Conservation (phyloP, 352 stramenopile species). For the Pythium coloratum region DNA sequence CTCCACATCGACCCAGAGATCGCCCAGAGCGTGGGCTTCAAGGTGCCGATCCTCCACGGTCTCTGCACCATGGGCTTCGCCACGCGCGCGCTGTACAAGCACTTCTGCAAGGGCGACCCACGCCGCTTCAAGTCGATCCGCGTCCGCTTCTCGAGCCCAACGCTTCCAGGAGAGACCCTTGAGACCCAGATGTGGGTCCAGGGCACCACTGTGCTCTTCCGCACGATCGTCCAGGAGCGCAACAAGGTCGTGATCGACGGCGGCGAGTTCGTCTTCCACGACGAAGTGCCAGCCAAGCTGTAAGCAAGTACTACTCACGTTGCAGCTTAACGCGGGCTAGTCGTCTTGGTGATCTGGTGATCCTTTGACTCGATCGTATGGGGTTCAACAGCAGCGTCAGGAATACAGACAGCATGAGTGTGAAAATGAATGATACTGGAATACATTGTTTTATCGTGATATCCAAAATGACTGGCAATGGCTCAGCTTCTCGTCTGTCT, state of each 20-base stretch:
- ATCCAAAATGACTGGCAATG: background rate
- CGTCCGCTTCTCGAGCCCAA: conserved; percentile 86
- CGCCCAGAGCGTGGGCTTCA: conserved; percentile 72
- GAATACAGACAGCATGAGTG: background rate
- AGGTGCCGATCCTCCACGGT: conserved; percentile 92
- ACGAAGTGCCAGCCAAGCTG: conserved; percentile 28
- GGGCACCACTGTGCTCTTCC: conserved; percentile 63
- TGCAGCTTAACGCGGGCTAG: too few relatives aligned
- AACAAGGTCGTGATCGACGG: conserved; percentile 75
- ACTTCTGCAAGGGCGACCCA: conserved; percentile 71
- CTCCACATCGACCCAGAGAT: conserved; percentile 92
- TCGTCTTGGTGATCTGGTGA: too few relatives aligned
- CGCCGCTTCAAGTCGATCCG: conserved; percentile 83
- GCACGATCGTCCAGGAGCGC: conserved; percentile 74
- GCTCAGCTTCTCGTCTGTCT: background rate
- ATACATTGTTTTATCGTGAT: conserved; percentile 21
- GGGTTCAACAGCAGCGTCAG: too few relatives aligned
- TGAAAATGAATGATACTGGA: conserved; percentile 2
- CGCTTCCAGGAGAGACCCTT: conserved; percentile 85
- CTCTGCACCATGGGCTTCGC: conserved; percentile 92
- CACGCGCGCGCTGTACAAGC: conserved; percentile 74
- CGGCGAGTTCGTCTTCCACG: conserved; percentile 71
- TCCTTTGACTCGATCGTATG: too few relatives aligned
- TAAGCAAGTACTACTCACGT: conserved; percentile 2
- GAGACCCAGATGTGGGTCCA: conserved; percentile 83